These are phyloP conservation scores for Xerophyta viscosa DNA, from an alignment of 106 monocot species.

Conservation along the genomic window DNA sequence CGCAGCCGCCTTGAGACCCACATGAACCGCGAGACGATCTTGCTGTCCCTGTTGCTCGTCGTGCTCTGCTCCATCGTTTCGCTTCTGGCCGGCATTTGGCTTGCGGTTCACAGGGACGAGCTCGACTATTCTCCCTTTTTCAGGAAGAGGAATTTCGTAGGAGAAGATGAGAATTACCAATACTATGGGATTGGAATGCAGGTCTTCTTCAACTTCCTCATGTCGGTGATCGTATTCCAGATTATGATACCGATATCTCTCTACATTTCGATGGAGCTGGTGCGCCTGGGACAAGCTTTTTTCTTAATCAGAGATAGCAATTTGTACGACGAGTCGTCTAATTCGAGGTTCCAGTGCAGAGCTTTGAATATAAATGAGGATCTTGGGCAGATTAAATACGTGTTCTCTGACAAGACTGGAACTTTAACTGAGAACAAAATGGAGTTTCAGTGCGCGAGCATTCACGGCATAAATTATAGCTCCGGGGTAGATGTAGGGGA, in stretches of 20 bases:
- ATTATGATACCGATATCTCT: slow-evolving; percentile 81
- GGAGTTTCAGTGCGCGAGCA: slow-evolving; percentile 74
- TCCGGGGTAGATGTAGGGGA: neutral
- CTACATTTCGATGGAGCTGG: slow-evolving; percentile 89
- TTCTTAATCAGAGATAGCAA: slow-evolving; percentile 68
- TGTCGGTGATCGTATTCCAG: slow-evolving; percentile 68
- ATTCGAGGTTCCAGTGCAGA: slow-evolving; percentile 69
- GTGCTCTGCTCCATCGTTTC: slow-evolving; percentile 42
- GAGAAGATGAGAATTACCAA: slow-evolving; percentile 10
- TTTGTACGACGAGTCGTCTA: slow-evolving; percentile 37
- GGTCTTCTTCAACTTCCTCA: slow-evolving; percentile 61
- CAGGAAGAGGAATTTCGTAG: slow-evolving; percentile 24
- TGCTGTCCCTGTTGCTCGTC: slow-evolving; percentile 52
- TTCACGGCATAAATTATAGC: slow-evolving; percentile 56
- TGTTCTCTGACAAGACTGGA: slow-evolving; percentile 93
- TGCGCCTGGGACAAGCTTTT: slow-evolving; percentile 70
- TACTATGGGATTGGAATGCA: slow-evolving; percentile 61
- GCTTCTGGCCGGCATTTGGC: slow-evolving; percentile 23
- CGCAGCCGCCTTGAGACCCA: slow-evolving; percentile 72
- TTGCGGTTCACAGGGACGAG: slow-evolving; percentile 21
- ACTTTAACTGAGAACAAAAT: slow-evolving; percentile 95
- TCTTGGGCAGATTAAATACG: slow-evolving; percentile 89
- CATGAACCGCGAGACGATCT: slow-evolving; percentile 89
- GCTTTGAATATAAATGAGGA: slow-evolving; percentile 96
- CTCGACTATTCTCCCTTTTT: slow-evolving; percentile 20